These are phyloP conservation scores for Parathielavia hyrcaniae DNA, from an alignment of 495 filamentous ascomycete genomes.

Conservation along the genomic window DNA sequence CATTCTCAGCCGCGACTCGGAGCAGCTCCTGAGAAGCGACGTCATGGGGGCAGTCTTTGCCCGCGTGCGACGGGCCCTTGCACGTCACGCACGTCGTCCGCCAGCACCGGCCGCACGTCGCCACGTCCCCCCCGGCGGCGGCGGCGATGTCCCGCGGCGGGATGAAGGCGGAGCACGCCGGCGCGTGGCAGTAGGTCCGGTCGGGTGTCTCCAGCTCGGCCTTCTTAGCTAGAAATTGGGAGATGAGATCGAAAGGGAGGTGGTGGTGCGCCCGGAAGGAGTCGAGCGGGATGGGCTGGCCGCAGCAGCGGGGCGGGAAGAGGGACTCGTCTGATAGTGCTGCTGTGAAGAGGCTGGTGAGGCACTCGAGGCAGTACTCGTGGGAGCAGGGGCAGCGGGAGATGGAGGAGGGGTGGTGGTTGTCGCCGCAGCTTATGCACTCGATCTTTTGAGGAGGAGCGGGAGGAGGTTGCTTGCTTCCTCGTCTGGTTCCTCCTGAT, in stretches of 20 bases:
- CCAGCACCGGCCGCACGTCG: conserved; percentile 36
- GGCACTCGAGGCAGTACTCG: conserved; percentile 45
- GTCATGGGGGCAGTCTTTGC: conserved; percentile 40
- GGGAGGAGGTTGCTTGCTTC: background rate
- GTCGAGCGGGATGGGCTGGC: conserved; percentile 35
- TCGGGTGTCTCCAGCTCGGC: conserved; percentile 43
- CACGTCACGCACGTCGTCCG: conserved; percentile 43
- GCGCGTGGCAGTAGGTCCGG: conserved; percentile 44
- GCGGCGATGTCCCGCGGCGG: conserved; percentile 25
- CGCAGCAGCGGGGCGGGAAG: conserved; percentile 51
- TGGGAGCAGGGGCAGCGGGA: conserved; percentile 34
- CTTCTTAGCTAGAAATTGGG: conserved; percentile 36
- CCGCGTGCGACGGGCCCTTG: conserved; percentile 38
- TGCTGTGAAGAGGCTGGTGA: conserved; percentile 35
- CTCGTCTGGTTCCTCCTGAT: background rate
- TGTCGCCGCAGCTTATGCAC: conserved; percentile 16
- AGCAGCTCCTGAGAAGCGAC: conserved; percentile 31
- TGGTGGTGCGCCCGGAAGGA: conserved; percentile 25
- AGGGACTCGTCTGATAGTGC: conserved; percentile 44
- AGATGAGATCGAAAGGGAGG: conserved; percentile 28
- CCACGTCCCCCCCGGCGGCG: conserved; percentile 37
- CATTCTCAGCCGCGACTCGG: conserved; percentile 30
- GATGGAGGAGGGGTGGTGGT: conserved; percentile 10
- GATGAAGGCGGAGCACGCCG: conserved; percentile 45
- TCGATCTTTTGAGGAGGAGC: too few species aligned